Conservation (phyloP, 2,329 filamentous ascomycete species). For the Myriosclerotinia curreyana region DNA sequence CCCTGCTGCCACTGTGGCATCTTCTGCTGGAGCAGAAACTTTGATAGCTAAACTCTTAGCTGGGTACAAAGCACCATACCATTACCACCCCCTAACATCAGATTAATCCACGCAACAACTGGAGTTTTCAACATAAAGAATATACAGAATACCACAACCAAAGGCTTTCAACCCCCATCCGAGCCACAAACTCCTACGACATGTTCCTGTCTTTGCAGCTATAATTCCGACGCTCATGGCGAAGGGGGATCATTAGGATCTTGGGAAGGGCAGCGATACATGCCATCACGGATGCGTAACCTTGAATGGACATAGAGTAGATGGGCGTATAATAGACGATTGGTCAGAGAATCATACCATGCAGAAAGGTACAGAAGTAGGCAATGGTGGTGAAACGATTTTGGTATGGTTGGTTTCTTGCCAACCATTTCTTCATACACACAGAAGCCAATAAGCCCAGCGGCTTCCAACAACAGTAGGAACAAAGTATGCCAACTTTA, state of each 20-base stretch:
- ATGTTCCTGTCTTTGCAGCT: conserved; percentile 54
- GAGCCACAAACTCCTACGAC: conserved; percentile 48
- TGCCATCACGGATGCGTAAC: conserved; percentile 49
- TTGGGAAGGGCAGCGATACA: conserved; percentile 56
- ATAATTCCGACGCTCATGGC: conserved; percentile 54
- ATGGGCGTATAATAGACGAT: conserved; percentile 54
- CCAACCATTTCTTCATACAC: conserved; percentile 46
- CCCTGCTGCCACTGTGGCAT: conserved; percentile 57
- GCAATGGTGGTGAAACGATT: conserved; percentile 47
- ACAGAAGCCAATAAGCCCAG: conserved; percentile 50
- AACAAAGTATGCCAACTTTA: conserved; percentile 56
- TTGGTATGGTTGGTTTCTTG: conserved; percentile 38
- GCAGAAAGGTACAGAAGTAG: conserved; percentile 50
- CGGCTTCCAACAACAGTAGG: conserved; percentile 54
- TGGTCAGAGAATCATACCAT: conserved; percentile 54
- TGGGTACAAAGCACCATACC: conserved; percentile 57
- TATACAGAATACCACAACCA: conserved; percentile 53
- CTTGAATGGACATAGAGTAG: conserved; percentile 50
- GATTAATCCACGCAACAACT: conserved; percentile 54
- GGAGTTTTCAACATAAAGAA: conserved; percentile 49
- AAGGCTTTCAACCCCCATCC: conserved; percentile 59
- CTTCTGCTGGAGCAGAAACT: conserved; percentile 52
- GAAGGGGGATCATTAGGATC: conserved; percentile 57
- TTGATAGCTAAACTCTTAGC: conserved; percentile 61
- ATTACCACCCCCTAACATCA: conserved; percentile 58